A percentile compares a stretch with the other conserved stretches of the same genome.
phyloP scores from a whole-genome alignment of 306 rosid species.

The Medicago arabica region DNA sequence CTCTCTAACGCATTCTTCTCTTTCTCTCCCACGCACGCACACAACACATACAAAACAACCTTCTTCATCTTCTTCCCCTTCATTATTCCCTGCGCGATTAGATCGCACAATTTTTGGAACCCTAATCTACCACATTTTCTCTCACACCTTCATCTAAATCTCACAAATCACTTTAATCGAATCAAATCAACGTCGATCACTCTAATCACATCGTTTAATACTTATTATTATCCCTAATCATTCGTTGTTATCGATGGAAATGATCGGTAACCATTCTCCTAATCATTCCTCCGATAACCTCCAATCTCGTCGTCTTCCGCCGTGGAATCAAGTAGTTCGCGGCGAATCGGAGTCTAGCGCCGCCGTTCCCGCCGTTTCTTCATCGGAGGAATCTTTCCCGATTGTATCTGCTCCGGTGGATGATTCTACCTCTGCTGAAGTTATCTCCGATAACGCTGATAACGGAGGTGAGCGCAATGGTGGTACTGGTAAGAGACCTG shows the following conservation, averaged over 20 bases:
- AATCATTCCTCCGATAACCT: conserved; percentile 49
- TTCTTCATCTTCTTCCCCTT: conserved; percentile 10
- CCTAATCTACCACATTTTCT: conserved; percentile 41
- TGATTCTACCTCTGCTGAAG: conserved; percentile 44
- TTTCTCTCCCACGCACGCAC: conserved; percentile 22
- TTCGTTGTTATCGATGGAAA: conserved; percentile 43
- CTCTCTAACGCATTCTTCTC: conserved; percentile 42
- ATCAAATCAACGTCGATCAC: conserved; percentile 52
- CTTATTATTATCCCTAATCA: conserved; percentile 43
- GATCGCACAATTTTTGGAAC: conserved; percentile 74
- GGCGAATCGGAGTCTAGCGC: conserved; percentile 60
- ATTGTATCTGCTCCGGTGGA: conserved; percentile 24
- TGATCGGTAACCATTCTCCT: conserved; percentile 51
- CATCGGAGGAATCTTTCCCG: conserved; percentile 48
- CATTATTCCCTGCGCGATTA: conserved; percentile 49
- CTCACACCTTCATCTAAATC: conserved; percentile 27
- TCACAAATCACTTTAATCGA: neutral
- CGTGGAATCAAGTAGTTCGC: conserved; percentile 67
- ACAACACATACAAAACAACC: conserved; percentile 6
- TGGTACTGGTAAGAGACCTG: conserved; percentile 65
- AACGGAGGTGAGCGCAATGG: conserved; percentile 42
- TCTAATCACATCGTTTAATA: conserved; percentile 39
- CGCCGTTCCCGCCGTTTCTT: conserved; percentile 39
- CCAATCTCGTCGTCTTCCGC: conserved; percentile 54
- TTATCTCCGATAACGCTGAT: conserved; percentile 49